Evolutionary conservation across 2,329 filamentous ascomycete genomes (phyloP).

Genomic region (Ophiostoma montium): DNA sequence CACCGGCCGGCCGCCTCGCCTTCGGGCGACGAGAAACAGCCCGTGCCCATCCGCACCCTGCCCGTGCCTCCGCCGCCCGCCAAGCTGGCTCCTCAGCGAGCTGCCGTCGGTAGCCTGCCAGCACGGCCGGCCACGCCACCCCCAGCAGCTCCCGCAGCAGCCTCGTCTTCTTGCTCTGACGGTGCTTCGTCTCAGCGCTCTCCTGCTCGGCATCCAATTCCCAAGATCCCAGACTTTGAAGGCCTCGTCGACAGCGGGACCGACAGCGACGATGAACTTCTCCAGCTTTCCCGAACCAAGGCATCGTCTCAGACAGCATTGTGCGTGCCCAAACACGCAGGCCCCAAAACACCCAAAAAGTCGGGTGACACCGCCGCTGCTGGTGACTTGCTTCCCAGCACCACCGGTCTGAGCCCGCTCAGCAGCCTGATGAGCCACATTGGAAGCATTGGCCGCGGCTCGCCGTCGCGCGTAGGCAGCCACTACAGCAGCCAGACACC

Average conservation of each 20-base stretch:
- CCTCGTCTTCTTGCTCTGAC: neutral
- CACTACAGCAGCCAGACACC: constrained; percentile 23
- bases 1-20: constrained; percentile 2
- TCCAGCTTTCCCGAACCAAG: constrained; percentile 3
- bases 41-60: neutral
- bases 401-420: constrained; percentile 22
- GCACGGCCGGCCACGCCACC: neutral
- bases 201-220: constrained; percentile 1
- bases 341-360: neutral
- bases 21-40: neutral
- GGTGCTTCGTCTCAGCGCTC: neutral
- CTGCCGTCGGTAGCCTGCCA: neutral
- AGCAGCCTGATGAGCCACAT: constrained; percentile 30
- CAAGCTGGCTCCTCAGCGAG: neutral
- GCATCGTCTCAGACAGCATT: neutral
- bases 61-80: constrained; percentile 4
- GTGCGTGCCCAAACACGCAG: neutral
- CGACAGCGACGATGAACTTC: constrained; percentile 25
- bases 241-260: constrained; percentile 24
- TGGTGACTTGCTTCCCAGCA: neutral
- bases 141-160: neutral
- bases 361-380: neutral
- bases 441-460: constrained; percentile 29
- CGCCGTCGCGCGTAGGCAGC: constrained; percentile 31
- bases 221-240: constrained; percentile 10